Base-by-base conservation (phyloP, 805 yeast genomes). In the Limtongia smithiae region DNA sequence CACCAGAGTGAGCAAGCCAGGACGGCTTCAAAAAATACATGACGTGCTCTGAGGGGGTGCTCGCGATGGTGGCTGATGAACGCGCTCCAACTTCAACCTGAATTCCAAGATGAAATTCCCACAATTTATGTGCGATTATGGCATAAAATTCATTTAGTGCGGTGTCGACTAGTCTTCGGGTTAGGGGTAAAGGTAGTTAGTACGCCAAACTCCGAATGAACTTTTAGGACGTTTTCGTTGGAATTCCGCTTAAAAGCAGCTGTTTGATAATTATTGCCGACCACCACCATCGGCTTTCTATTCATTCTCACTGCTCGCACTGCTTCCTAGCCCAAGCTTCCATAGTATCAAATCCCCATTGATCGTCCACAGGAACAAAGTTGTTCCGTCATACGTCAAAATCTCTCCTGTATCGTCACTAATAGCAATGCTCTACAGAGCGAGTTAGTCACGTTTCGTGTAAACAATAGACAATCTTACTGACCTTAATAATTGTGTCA, bases 11-110 rank as follows among this genome's bases (percentile, higher is more conserved):
- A 37, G 72, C 72, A 50, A 84, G 74, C 91, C 91, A 83, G 28
- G 86, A 82, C 9, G 84, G 80, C 68, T 82, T 82, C 17, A 82
- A 62, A 24, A 83, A 71, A 60, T 77, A 77, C 91, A 83, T 83
- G 25, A n/a, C 20, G 38, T 11, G 28, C 28, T 25, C 28, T 25
- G 28, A 7, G 28, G 6, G 9, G 28, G 9, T 25, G 28, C 28
- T 25, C n/a, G n/a, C n/a, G n/a, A n/a, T n/a, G n/a, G n/a, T n/a
- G n/a, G n/a, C n/a, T n/a, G n/a, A n/a, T n/a, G n/a, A n/a, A n/a
- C n/a, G n/a, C n/a, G n/a, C n/a, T n/a, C n/a, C n/a, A n/a, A n/a
- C n/a, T n/a, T n/a, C n/a, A n/a, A 35, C 12, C n/a, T n/a, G n/a
- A 30, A 30, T n/a, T 30, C 33, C 14, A 30, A 12, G n/a, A 30